Conservation (phyloP, 1,284 basidiomycete genomes). For the Melanopsichium pennsylvanicum region DNA sequence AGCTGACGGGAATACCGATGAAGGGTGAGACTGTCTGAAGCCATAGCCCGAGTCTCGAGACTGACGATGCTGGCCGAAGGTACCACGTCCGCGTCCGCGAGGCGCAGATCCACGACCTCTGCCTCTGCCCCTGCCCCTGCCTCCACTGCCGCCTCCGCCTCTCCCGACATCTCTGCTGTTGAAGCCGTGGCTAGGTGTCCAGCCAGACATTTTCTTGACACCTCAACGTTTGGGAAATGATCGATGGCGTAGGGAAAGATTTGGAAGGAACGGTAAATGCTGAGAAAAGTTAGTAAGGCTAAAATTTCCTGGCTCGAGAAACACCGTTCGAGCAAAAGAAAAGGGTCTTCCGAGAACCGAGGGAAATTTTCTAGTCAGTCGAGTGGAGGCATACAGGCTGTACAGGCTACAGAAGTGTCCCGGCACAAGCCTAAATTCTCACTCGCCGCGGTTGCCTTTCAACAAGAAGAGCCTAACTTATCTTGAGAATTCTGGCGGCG, state of each 20-base stretch:
- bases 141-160: slow-evolving; percentile 17
- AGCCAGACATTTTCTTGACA: slow-evolving; percentile 12
- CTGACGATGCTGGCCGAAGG: slow-evolving; percentile 23
- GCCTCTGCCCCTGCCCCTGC: slow-evolving; percentile 10
- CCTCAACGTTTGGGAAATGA: too few relatives aligned
- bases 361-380: not conserved
- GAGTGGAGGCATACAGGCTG: too few relatives aligned
- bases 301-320: too few relatives aligned
- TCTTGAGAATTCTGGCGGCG: too few relatives aligned
- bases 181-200: slow-evolving; percentile 1
- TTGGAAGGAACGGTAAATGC: not conserved
- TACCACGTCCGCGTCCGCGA: slow-evolving; percentile 16
- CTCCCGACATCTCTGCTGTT: too few relatives aligned
- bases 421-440: too few relatives aligned
- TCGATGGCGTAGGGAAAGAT: not conserved
- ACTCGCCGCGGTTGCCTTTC: too few relatives aligned
- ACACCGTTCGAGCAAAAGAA: too few relatives aligned
- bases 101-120: slow-evolving; percentile 2
- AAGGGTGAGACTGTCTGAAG: slow-evolving; percentile 1
- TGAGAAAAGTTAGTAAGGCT: not conserved
- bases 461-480: too few relatives aligned
- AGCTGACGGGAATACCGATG: not conserved
- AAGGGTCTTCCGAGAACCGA: slow-evolving; percentile 37
- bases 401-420: too few relatives aligned
- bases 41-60: slow-evolving; percentile 38